phyloP scores from a whole-genome alignment of 176 grass and related monocot species.

The Oryza meridionalis region DNA sequence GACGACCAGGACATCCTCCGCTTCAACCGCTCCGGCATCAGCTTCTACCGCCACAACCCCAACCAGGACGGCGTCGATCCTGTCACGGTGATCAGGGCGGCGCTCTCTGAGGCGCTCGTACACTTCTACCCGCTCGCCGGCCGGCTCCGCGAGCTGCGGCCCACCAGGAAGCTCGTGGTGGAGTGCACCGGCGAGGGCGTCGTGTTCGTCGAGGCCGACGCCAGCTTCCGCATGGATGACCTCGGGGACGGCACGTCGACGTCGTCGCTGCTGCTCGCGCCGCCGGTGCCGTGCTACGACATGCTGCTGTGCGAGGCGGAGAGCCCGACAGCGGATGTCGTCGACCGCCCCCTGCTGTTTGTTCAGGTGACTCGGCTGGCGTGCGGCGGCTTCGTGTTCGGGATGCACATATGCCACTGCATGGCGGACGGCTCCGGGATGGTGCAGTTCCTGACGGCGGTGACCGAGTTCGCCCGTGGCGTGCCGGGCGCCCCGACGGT shows the following conservation, averaged over 20 bases:
- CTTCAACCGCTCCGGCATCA: too few species aligned
- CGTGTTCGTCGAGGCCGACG: slow-evolving; percentile 49
- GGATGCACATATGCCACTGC: slow-evolving; percentile 43
- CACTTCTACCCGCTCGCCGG: too few species aligned
- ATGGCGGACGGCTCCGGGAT: slow-evolving; percentile 43
- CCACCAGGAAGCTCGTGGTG: slow-evolving; percentile 34
- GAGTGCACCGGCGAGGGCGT: slow-evolving; percentile 51
- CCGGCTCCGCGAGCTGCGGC: too few species aligned
- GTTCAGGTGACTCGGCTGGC: background rate
- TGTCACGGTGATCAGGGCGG: too few species aligned
- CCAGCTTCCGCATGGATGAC: slow-evolving; percentile 27
- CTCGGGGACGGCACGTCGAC: background rate
- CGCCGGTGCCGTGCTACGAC: slow-evolving; percentile 36
- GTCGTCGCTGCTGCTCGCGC: background rate
- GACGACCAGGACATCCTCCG: slow-evolving; percentile 41
- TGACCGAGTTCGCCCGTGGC: slow-evolving; percentile 36
- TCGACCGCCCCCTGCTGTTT: slow-evolving; percentile 38
- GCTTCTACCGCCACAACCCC: too few species aligned
- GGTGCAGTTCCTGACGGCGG: slow-evolving; percentile 28
- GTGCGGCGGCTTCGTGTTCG: slow-evolving; percentile 44
- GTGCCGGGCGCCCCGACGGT: slow-evolving; percentile 31
- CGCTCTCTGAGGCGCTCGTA: too few species aligned
- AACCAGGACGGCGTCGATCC: too few species aligned
- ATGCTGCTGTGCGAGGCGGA: slow-evolving; percentile 37
- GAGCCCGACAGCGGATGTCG: background rate